phyloP scores from a whole-genome alignment of 352 stramenopile species.

The Phytophthora syringae region DNA sequence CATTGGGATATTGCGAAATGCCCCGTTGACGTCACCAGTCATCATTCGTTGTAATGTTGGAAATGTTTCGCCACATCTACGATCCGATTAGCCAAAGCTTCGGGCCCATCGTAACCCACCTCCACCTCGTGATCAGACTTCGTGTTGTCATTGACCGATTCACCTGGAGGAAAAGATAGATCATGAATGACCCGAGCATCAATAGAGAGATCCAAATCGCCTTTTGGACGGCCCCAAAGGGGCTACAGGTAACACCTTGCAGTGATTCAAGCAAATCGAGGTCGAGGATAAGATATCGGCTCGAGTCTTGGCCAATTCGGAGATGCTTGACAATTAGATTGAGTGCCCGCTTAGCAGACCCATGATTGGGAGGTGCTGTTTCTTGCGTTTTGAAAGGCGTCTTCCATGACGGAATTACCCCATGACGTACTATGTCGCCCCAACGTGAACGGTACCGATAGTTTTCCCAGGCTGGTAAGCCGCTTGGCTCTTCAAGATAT shows the following conservation, averaged over 20 bases:
- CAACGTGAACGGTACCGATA: slow-evolving; percentile 5
- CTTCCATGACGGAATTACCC: slow-evolving; percentile 3
- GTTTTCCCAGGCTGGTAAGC: background rate
- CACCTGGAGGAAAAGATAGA: slow-evolving; percentile 5
- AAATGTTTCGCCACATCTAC: slow-evolving; percentile 1
- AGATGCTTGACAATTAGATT: slow-evolving; percentile 24
- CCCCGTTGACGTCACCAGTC: slow-evolving; percentile 6
- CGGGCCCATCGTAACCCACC: slow-evolving; percentile 4
- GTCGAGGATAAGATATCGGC: slow-evolving; percentile 21
- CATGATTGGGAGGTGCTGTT: slow-evolving; percentile 6
- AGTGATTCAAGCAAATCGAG: slow-evolving; percentile 1
- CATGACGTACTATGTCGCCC: slow-evolving; percentile 1
- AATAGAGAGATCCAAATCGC: background rate
- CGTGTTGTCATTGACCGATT: slow-evolving; percentile 19
- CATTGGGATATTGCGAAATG: slow-evolving; percentile 9
- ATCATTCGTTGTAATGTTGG: slow-evolving; percentile 2
- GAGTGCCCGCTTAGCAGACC: slow-evolving; percentile 5
- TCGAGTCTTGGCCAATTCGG: slow-evolving; percentile 7
- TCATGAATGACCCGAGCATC: slow-evolving; percentile 25
- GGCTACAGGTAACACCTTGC: slow-evolving; percentile 12
- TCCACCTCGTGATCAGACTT: background rate
- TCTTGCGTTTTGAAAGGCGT: background rate
- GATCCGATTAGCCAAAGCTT: background rate
- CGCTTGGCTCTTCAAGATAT: background rate
- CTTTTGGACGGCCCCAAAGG: slow-evolving; percentile 26